These are phyloP conservation scores for Tolypocladium inflatum DNA, from an alignment of 2,329 filamentous ascomycete genomes.

Conservation along the genomic window DNA sequence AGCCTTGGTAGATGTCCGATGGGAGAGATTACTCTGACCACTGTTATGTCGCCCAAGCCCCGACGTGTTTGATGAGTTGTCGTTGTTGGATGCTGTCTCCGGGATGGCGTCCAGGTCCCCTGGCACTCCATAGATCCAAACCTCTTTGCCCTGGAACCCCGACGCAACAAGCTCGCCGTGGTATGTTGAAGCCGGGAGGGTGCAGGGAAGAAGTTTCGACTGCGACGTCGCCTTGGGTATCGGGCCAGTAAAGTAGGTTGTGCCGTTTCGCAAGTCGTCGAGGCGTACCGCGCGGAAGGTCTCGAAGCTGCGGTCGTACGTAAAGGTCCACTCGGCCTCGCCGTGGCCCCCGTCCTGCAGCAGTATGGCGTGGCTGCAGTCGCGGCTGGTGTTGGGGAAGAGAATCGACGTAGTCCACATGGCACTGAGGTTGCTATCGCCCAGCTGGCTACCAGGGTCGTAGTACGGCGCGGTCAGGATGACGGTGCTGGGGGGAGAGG, in stretches of 20 bases:
- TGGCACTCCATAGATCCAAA: conserved; percentile 75
- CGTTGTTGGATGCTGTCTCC: conserved; percentile 23
- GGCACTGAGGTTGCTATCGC: conserved; percentile 58
- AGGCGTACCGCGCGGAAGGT: conserved; percentile 70
- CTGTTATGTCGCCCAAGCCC: conserved; percentile 21
- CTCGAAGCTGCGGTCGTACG: conserved; percentile 67
- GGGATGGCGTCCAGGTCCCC: conserved; percentile 58
- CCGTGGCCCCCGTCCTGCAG: conserved; percentile 51
- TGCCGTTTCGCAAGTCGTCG: conserved; percentile 65
- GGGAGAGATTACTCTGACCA: conserved; percentile 16
- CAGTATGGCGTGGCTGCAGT: conserved; percentile 68
- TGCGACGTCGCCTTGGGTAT: conserved; percentile 39
- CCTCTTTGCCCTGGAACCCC: conserved; percentile 60
- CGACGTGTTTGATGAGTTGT: conserved; percentile 10
- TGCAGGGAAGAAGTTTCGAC: conserved; percentile 56
- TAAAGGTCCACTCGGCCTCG: conserved; percentile 67
- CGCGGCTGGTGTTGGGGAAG: conserved; percentile 70
- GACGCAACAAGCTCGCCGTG: conserved; percentile 63
- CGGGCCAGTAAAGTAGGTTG: conserved; percentile 71
- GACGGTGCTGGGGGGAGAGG: conserved; percentile 58
- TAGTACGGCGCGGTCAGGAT: conserved; percentile 74
- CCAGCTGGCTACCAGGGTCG: conserved; percentile 57
- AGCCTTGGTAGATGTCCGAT: conserved; percentile 20
- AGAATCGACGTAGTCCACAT: conserved; percentile 82
- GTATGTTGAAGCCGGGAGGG: conserved; percentile 59